Base-by-base conservation (phyloP, 2,329 filamentous ascomycete genomes). In the Ophiostoma tasmaniense region DNA sequence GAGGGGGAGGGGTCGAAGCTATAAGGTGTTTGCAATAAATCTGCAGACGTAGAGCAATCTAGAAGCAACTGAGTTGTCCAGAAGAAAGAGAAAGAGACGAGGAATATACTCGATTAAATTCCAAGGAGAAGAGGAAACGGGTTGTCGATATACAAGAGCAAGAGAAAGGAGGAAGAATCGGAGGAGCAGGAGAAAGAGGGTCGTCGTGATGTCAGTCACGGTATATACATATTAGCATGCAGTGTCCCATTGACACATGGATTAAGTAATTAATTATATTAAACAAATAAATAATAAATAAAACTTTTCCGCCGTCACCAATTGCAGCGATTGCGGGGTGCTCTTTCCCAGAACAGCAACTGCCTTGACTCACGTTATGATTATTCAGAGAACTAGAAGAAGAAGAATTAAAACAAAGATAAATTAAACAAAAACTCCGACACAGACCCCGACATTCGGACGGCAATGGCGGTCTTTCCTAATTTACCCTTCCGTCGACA, bases 401-500 rank as follows among this genome's bases (percentile, higher is more conserved):
- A 1, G n/a, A 55, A 11, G 25, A 25, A 25, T 25, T 55, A 25
- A 55, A 55, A 28, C 1, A 14, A 5, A 55, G 13, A 55, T 55
- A 25, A 55, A 25, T 1, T 25, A 28, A 13, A 13, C 11, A 13
- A 28, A 28, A 61, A 33, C 61, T 39, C 61, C 61, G 61, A 64
- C 61, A 64, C 7, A 22, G 28, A 35, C 33, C 35, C 30, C 61
- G 61, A 37, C 30, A n/a, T 35, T 62, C 59, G 59, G 59, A 33
- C 28, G 59, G 13, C 59, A 62, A 33, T 30, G 59, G 61, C 61
- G 61, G 61, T 22, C n/a, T 64, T 64, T 35, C 61, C 61, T 64
- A 64, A 25, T 64, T 37, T 37, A 22, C n/a, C 30, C 55, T 30
- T 25, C 55, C 55, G 55, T 30, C 25, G 55, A 30, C 55, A 25